Evolutionary conservation across 2,329 filamentous ascomycete genomes (phyloP), one percentile per base, ranked within the genome.

Genomic region (Simplicillium aogashimaense): DNA sequence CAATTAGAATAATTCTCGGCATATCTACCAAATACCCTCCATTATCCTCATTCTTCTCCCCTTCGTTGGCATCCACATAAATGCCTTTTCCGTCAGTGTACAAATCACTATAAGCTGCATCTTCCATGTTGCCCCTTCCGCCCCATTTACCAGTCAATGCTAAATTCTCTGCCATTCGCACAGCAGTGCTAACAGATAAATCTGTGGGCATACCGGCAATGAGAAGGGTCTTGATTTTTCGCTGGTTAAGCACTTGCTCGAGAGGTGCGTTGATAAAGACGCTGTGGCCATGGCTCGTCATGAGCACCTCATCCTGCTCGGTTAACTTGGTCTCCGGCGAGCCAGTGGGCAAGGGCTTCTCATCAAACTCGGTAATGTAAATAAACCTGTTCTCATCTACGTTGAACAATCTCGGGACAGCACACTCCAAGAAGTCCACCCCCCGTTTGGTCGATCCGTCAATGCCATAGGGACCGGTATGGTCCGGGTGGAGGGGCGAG

Each of bases 61-160:
- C 31, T 4, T 40, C 41, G 2, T 16, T 17, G 6, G 35, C 16
- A 2, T 32, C 28, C 6, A 35, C 39, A 29, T 41, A 47, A 14
- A 47, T 36, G 14, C 41, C 39, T 10, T 18, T 28, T 12, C 45
- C 43, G 34, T 46, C 43, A 2, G 45, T 46, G 31, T 35, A 42
- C 11, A 44, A 11, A 11, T 25, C 28, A 4, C 25, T 31, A 4
- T 30, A 14, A n/a, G 39, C 34, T 9, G 39, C 39, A 20, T 47
- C 43, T 13, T 38, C 43, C 28, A 45, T 42, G 10, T 44, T 46
- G 2, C 43, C 43, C 15, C n/a, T 38, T 2, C 43, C 43, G 16
- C 45, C 45, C 45, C 43, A 47, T 35, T 41, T 44, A 13, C 45
- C 43, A 6, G 38, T 36, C 8, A 44, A 35, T 9, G 45, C 45